Evolutionary conservation across 768 basidiomycete genomes (phyloP), one percentile per base, ranked within the genome.

Genomic region (Pleurotus tuber-regium): DNA sequence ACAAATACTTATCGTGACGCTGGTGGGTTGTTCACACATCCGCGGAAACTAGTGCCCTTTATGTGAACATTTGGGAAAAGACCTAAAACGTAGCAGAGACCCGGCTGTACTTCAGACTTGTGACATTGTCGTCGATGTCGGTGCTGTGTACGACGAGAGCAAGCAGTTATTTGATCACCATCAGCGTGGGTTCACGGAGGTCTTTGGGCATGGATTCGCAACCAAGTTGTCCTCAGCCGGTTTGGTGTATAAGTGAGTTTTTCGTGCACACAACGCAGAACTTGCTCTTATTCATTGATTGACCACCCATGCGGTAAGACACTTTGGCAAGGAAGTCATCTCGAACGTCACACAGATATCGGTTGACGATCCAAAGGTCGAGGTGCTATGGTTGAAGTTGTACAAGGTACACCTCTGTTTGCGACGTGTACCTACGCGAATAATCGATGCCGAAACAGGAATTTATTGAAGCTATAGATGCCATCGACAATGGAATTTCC

Each of bases 111-210:
- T 95, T 28, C 84, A 84, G 54, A 75, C 82, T 4, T 94, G 95
- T 66, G 87, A 94, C 65, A 93, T 99, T 62, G 90, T 99, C 25
- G 92, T 98, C 19, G 96, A 99, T 63, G 94, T 99, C 43, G 95
- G 97, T 8, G 94, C 89, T 4, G 78, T 89, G 19, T 99, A 98
- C 66, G 92, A 96, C 50, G 82, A 85, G 61, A 71, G 71, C 54
- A 82, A 76, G 50, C 80, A 86, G 48, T 79, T 87, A 31, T 99
- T 92, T 66, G 96, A 99, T 67, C 96, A 99, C 64, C 96, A 99
- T 63, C 96, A 99, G 63, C 83, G 95, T 35, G 94, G 89, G 0
- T 99, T 99, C 67, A 75, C 74, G 4, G 89, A 96, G 63, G 80
- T 89, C 21, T 97, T 99, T 63, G 96, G 93, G 2, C 74, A 87